Base-by-base conservation (phyloP, 805 yeast genomes). In the Lipomyces anomalus region DNA sequence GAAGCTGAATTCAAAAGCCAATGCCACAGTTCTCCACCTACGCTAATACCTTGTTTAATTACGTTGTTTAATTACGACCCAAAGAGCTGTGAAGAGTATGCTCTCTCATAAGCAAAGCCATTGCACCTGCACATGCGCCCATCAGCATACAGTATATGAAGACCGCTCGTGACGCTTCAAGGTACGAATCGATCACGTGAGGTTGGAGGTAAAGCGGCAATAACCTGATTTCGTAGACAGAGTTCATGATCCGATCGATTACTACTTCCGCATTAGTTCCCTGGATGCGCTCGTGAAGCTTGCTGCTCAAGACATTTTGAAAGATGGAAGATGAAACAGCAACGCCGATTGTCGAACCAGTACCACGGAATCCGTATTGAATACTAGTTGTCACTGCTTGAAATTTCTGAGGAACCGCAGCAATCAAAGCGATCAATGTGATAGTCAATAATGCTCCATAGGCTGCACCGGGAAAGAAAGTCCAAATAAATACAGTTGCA, bases 361-460 rank as follows among this genome's bases (percentile, higher is more conserved):
- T 78, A 9, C 85, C 74, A 59, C 86, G 70, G 62, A 80, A 80
- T 0, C 83, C 83, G 59, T 83, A 83, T 51, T 82, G 86, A 49
- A 83, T 79, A 0, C 88, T 81, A 1, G 89, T 83, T 1, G 84
- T 80, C 24, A 83, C 71, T 1, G 90, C 88, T 58, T 80, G 88
- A 53, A 72, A 72, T 37, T 71, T 67, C 13, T 64, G 52, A 2
- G 79, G 76, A 1, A 78, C 86, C 3, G 84, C 72, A 1, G 84
- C 78, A 44, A 81, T 78, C 66, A 81, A 70, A 0, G 85, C 79
- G 20, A 81, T 63, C 41, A 81, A 63, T 0, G 83, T 76, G 3
- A 78, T 73, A 0, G 84, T 80, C 47, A 80, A 66, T 54, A 73
- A 66, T 2, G 72, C 65, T 1, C 85, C 74, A 48, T 76, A 72